Base-by-base conservation (phyloP, 2,329 filamentous ascomycete genomes). In the Orbilia oligospora region DNA sequence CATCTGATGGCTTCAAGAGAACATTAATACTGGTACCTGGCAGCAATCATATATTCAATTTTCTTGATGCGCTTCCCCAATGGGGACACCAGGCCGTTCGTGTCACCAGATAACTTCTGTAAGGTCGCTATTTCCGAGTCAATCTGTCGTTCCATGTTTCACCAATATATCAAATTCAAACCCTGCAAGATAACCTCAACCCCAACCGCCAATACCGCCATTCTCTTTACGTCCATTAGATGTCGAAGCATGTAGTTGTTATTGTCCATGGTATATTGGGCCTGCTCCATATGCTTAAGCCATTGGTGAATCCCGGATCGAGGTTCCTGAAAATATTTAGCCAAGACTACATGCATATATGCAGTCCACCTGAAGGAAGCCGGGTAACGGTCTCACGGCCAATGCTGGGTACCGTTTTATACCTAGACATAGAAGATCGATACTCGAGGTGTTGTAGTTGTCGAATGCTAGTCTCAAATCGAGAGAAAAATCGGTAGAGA, bases 401-500 rank as follows among this genome's bases (percentile, higher is more conserved):
- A 6, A 3, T 6, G 27, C 6, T 30, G 27, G 27, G 27, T 30
- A 30, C 27, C 27, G 27, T n/a, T n/a, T n/a, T n/a, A 30, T 30
- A 30, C n/a, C n/a, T n/a, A n/a, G n/a, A n/a, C n/a, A n/a, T 44
- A 9, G 14, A 16, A 18, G 14, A 44, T 18, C 16, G 41, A 18
- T 44, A 44, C 18, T 8, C 41, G 18, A 16, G 41, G 8, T 18
- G 4, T 44, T 8, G 41, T n/a, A 18, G 8, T 5, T 16, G 16
- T n/a, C 4, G 58, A 64, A 27, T 6, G 9, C 8, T 10, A 27
- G 20, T 8, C 14, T 2, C 12, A 38, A 22, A 24, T 56, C 10
- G 61, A 12, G 5, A 49, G 44, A 51, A 5, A 51, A 66, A 46
- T 48, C 56, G 12, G 10, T 10, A 16, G 49, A 55, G 38, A 53